These are phyloP conservation scores for Chlorella sp. DNA, from an alignment of 139 green algal genomes.

Conservation along the genomic window DNA sequence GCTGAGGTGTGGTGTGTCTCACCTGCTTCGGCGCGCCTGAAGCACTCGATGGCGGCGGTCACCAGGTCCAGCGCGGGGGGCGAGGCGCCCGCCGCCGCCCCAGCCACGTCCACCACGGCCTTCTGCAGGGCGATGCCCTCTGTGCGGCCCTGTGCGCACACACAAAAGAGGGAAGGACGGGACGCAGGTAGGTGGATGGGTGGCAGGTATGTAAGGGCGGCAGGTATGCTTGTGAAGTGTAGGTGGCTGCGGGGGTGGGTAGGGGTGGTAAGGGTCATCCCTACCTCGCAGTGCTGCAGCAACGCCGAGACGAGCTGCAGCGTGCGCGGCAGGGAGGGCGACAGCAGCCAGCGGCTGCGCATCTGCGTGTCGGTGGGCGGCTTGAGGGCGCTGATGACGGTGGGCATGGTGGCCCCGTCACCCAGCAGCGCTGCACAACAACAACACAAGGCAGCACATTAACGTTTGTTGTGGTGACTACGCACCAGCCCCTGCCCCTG, in stretches of 20 bases:
- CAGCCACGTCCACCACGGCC: slow-evolving; percentile 7
- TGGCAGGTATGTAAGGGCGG: too few relatives aligned
- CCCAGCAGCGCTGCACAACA: slow-evolving; percentile 16
- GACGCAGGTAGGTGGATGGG: too few relatives aligned
- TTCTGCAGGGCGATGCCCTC: slow-evolving; percentile 19
- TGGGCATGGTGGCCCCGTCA: slow-evolving; percentile 22
- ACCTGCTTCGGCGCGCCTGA: slow-evolving; percentile 14
- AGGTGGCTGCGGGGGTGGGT: too few relatives aligned
- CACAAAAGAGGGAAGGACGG: too few relatives aligned
- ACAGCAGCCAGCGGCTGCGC: background rate
- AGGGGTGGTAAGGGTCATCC: too few relatives aligned
- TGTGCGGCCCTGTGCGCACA: background rate
- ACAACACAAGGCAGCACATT: too few relatives aligned
- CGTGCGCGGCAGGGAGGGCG: slow-evolving; percentile 2
- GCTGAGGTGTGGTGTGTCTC: background rate
- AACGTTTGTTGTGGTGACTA: too few relatives aligned
- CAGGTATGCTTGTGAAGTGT: too few relatives aligned
- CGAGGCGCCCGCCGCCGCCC: background rate
- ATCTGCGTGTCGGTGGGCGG: background rate
- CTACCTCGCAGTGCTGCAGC: slow-evolving; percentile 27
- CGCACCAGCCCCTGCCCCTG: too few relatives aligned
- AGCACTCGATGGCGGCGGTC: slow-evolving; percentile 15
- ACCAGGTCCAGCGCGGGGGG: slow-evolving; percentile 5
- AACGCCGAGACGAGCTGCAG: slow-evolving; percentile 21
- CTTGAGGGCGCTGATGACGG: slow-evolving; percentile 22